phyloP scores from a whole-genome alignment of 2,329 filamentous ascomycete genomes.

The Cladosporium velox region DNA sequence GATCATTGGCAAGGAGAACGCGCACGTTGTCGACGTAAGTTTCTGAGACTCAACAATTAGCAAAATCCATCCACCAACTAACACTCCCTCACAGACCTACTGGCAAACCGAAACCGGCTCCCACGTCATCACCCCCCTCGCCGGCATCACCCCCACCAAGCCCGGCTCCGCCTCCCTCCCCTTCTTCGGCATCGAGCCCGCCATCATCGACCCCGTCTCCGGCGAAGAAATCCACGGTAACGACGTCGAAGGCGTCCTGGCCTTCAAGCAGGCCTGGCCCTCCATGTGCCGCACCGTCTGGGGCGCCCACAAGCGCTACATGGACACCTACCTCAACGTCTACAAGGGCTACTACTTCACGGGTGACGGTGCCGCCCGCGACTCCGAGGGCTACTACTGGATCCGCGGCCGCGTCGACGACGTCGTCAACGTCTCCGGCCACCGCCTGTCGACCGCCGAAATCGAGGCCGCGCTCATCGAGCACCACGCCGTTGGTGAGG shows the following conservation, averaged over 20 bases:
- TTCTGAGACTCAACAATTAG: not conserved
- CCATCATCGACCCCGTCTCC: constrained; percentile 94
- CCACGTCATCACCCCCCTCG: constrained; percentile 90
- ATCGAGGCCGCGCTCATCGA: constrained; percentile 97
- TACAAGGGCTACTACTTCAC: constrained; percentile 99
- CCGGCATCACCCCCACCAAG: constrained; percentile 92
- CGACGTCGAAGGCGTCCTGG: constrained; percentile 93
- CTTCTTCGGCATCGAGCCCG: constrained; percentile 97
- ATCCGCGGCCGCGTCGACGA: constrained; percentile 98
- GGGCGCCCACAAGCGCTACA: constrained; percentile 96
- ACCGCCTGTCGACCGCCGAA: constrained; percentile 93
- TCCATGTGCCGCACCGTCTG: constrained; percentile 98
- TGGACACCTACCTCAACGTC: constrained; percentile 97
- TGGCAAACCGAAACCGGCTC: constrained; percentile 99
- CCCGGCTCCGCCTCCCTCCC: constrained; percentile 93
- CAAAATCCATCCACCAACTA: constrained; percentile 19
- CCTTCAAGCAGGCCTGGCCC: constrained; percentile 97
- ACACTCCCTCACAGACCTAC: constrained; percentile 71
- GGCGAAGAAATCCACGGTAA: constrained; percentile 93
- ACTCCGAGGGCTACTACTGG: constrained; percentile 99
- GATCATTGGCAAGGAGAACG: constrained; percentile 87
- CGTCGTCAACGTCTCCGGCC: constrained; percentile 96
- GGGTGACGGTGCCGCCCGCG: constrained; percentile 89
- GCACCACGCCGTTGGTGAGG: constrained; percentile 85
- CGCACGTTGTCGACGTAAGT: constrained; percentile 91